These are phyloP conservation scores for Starmerella scarabaei DNA, from an alignment of 805 yeast species.

Conservation along the genomic window DNA sequence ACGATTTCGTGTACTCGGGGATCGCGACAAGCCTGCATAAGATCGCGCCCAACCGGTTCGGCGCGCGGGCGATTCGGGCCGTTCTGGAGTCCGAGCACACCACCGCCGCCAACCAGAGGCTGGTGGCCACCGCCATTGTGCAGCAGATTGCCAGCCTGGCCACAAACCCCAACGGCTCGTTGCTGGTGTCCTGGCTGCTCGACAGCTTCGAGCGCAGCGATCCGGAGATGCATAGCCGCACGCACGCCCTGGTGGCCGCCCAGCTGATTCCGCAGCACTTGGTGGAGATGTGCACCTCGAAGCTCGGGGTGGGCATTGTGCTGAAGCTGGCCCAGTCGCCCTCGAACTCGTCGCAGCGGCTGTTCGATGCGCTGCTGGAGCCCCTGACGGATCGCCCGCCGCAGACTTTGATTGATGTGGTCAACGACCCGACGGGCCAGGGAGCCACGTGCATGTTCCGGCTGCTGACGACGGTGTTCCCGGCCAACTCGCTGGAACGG, in stretches of 20 bases:
- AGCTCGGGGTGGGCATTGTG: slow-evolving; percentile 71
- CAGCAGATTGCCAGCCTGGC: slow-evolving; percentile 68
- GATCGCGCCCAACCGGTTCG: slow-evolving; percentile 79
- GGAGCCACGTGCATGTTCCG: slow-evolving; percentile 73
- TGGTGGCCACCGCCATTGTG: slow-evolving; percentile 66
- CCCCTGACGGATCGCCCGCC: slow-evolving; percentile 30
- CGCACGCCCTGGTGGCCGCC: slow-evolving; percentile 48
- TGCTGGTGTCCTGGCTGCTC: slow-evolving; percentile 84
- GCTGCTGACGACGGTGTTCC: slow-evolving; percentile 56
- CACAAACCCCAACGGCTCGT: slow-evolving; percentile 73
- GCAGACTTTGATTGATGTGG: slow-evolving; percentile 40
- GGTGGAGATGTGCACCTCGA: slow-evolving; percentile 57
- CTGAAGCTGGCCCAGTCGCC: slow-evolving; percentile 51
- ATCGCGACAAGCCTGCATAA: slow-evolving; percentile 64
- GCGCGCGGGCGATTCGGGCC: slow-evolving; percentile 89
- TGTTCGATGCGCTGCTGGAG: slow-evolving; percentile 51
- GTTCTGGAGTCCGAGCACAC: slow-evolving; percentile 71
- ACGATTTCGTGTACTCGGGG: slow-evolving; percentile 77
- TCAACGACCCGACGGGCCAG: slow-evolving; percentile 48
- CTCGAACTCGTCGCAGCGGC: slow-evolving; percentile 33
- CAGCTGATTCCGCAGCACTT: slow-evolving; percentile 46
- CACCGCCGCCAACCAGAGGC: slow-evolving; percentile 51
- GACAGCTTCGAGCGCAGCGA: slow-evolving; percentile 53
- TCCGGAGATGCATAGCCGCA: slow-evolving; percentile 10
- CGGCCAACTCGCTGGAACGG: slow-evolving; percentile 41